These are phyloP conservation scores for Barnettozyma vustinii DNA, from an alignment of 805 yeast genomes.

Conservation along the genomic window DNA sequence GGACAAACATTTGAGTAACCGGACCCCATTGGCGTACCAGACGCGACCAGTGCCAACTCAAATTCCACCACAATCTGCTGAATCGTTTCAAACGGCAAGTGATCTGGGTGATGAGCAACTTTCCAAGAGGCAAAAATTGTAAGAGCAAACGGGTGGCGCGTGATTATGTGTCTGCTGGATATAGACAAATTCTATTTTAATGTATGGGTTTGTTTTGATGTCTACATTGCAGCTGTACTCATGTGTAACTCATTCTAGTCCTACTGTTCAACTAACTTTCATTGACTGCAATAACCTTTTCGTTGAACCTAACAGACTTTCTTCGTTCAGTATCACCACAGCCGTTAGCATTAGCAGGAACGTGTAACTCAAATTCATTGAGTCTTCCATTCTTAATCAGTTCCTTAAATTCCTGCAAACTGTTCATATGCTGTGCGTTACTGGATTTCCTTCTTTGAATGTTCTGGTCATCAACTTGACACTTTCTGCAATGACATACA, in stretches of 20 bases:
- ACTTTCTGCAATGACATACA: slow-evolving; percentile 59
- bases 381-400: slow-evolving; percentile 38
- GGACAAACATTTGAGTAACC: slow-evolving; percentile 61
- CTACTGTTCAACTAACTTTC: slow-evolving; percentile 22
- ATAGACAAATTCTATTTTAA: not conserved
- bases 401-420: slow-evolving; percentile 35
- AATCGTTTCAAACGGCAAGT: not conserved
- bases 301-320: slow-evolving; percentile 63
- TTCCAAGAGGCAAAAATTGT: slow-evolving; percentile 25
- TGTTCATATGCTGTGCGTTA: slow-evolving; percentile 17
- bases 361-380: slow-evolving; percentile 42
- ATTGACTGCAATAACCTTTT: slow-evolving; percentile 48
- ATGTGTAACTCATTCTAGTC: not conserved
- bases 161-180: not conserved
- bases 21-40: slow-evolving; percentile 31
- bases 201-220: not conserved
- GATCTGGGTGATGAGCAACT: slow-evolving; percentile 16
- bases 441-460: slow-evolving; percentile 44
- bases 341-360: slow-evolving; percentile 29
- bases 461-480: slow-evolving; percentile 47
- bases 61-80: not conserved
- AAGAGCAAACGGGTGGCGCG: not conserved
- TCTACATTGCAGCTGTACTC: not conserved
- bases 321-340: slow-evolving; percentile 39
- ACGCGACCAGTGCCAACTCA: slow-evolving; percentile 1